Base-by-base conservation (phyloP, 345 rosid genomes). In the Eucalyptus tenuipes region DNA sequence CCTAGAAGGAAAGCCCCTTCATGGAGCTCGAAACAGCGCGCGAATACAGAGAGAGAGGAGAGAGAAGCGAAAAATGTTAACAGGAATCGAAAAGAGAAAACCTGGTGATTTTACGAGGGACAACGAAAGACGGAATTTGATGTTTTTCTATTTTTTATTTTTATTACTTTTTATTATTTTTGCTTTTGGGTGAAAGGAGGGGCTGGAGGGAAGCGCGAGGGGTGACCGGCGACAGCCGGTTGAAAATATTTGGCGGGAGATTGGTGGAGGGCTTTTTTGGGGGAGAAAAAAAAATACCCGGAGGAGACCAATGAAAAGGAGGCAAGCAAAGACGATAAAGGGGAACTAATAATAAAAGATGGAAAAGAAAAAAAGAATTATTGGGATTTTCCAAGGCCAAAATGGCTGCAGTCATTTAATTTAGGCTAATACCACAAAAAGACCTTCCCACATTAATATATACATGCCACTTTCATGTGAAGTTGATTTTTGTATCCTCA, bases 181-280 rank as follows among this genome's bases (percentile, higher is more conserved):
- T 37, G 8, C 8, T 87, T 61, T 29, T 52, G 68, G 80, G 44
- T 87, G 48, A 13, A 64, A 44, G 71, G 71, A 27, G 29, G 37
- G 20, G 68, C 66, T 25, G 66, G 66, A 25, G 13, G 33, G 29
- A 55, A 87, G 37, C 47, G 37, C 37, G 24, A 42, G 68, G 82
- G 50, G 57, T 37, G 27, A 89, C 89, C 75, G 89, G 85, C 53
- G 44, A 33, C 87, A 52, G 87, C 91, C 89, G 89, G 91, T 89
- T 89, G 55, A 40, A 42, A 49, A 49, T 20, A 59, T 89, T 81
- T 61, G 91, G 86, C 91, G 91, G 91, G 90, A 89, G 89, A 45
- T 49, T 47, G 42, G 86, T 48, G 42, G 87, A 80, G 86, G 86
- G 50, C 25, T 8, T 37, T 71, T 71, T 71, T 71, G 24, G 13